phyloP scores from a whole-genome alignment of 257 asterid species.

The Forsythia suspensa region DNA sequence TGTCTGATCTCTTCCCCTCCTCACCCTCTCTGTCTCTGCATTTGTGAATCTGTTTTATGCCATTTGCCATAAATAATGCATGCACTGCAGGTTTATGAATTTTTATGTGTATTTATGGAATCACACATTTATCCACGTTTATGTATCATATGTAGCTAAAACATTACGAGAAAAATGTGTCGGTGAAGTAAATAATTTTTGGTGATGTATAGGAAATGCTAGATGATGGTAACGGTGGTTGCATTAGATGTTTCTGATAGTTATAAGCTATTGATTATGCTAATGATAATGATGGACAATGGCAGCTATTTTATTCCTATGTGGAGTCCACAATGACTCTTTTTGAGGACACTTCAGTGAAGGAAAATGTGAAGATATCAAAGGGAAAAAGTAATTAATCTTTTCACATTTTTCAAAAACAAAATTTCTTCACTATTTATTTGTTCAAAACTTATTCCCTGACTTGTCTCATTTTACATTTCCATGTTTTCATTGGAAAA shows the following conservation, averaged over 20 bases:
- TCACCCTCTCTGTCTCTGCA: background rate
- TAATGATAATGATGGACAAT: too few species aligned
- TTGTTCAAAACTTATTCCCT: background rate
- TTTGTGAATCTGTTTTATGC: background rate
- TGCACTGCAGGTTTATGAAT: background rate
- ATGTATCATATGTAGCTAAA: background rate
- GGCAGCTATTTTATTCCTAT: too few species aligned
- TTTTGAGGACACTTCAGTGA: too few species aligned
- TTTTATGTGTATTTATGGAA: background rate
- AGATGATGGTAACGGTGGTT: too few species aligned
- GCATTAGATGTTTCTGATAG: too few species aligned
- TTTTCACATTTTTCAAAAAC: too few species aligned
- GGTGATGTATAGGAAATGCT: background rate
- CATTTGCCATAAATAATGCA: background rate
- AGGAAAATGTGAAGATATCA: too few species aligned
- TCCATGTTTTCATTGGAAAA: background rate
- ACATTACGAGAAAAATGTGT: background rate
- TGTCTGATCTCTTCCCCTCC: constrained; percentile 65
- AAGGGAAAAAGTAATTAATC: too few species aligned
- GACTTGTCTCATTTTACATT: background rate
- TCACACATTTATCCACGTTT: background rate
- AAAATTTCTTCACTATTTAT: too few species aligned
- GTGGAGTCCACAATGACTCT: too few species aligned
- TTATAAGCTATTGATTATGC: too few species aligned
- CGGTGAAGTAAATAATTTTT: background rate